Percentiles rank a stretch among this genome's conserved stretches.
Conservation (phyloP, 768 basidiomycete species). For the Gymnopilus dilepis region DNA sequence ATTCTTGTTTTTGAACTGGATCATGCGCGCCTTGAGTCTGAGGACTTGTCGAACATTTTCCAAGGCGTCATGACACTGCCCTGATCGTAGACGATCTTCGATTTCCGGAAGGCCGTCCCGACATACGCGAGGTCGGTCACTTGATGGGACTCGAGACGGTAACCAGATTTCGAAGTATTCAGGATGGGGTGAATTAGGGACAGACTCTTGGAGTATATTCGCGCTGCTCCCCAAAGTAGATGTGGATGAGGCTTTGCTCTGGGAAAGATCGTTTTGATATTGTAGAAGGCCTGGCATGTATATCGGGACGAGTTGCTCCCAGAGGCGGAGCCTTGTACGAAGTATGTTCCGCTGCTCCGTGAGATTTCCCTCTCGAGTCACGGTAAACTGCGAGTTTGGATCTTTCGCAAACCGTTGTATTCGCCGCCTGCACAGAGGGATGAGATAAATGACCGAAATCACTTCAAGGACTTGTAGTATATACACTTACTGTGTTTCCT, state of each 20-base stretch:
- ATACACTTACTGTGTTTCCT: conserved; percentile 11
- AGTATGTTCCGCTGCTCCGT: conserved; percentile 20
- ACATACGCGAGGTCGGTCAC: background rate
- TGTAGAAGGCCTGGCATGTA: conserved; percentile 23
- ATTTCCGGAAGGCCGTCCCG: background rate
- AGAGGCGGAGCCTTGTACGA: conserved; percentile 8
- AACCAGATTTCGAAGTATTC: conserved; percentile 18
- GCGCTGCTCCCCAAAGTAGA: background rate
- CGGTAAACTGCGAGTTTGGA: background rate
- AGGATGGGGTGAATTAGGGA: conserved; percentile 5
- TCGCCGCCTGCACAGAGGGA: conserved; percentile 2
- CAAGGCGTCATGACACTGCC: conserved; percentile 12
- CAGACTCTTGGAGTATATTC: background rate
- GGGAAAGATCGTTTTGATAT: conserved; percentile 2
- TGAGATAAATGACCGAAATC: background rate
- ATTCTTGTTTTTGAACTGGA: no score
- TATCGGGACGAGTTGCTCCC: conserved; percentile 19
- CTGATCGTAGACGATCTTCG: conserved; percentile 4
- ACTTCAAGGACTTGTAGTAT: background rate
- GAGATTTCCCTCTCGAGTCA: background rate
- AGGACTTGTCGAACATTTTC: conserved; percentile 9
- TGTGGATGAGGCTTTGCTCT: background rate
- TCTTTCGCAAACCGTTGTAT: background rate
- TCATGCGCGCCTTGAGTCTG: conserved; percentile 15
- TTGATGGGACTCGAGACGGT: conserved; percentile 6